A percentile compares a stretch with the other conserved stretches of the same genome.
These are phyloP conservation scores for Aulographum hederae DNA, from an alignment of 2,329 filamentous ascomycete genomes.

Conservation along the genomic window DNA sequence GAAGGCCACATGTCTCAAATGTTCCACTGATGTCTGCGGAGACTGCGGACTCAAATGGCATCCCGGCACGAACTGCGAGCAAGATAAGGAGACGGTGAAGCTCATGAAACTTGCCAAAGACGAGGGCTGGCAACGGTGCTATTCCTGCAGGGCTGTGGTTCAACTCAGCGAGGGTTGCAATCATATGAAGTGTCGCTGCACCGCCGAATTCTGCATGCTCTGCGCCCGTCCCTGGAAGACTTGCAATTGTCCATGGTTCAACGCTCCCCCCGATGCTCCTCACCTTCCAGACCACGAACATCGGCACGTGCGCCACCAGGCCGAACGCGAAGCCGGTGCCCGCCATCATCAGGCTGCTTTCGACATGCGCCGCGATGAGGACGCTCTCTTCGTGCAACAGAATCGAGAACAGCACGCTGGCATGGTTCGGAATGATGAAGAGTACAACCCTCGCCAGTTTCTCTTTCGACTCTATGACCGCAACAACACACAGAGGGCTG, in stretches of 20 bases:
- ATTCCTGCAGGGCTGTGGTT: constrained; percentile 54
- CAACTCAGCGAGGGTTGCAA: constrained; percentile 72
- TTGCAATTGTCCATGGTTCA: constrained; percentile 70
- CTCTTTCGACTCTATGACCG: too few relatives aligned
- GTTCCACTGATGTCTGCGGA: constrained; percentile 57
- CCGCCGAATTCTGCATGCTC: constrained; percentile 72
- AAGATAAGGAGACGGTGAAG: constrained; percentile 45
- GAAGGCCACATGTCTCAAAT: constrained; percentile 51
- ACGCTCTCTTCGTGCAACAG: too few relatives aligned
- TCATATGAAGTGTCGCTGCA: constrained; percentile 75
- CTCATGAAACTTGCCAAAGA: constrained; percentile 48
- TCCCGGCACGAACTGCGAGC: constrained; percentile 47
- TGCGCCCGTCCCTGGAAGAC: constrained; percentile 70
- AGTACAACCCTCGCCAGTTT: too few relatives aligned
- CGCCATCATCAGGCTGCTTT: too few relatives aligned
- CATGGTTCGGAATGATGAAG: too few relatives aligned
- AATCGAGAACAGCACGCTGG: too few relatives aligned
- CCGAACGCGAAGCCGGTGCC: too few relatives aligned
- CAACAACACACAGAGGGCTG: too few relatives aligned
- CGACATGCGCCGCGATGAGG: too few relatives aligned
- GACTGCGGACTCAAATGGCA: constrained; percentile 62
- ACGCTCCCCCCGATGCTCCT: constrained; percentile 36
- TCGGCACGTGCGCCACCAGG: too few relatives aligned
- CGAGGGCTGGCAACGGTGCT: constrained; percentile 59
- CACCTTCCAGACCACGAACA: too few relatives aligned